phyloP scores from a whole-genome alignment of 768 basidiomycete genomes.

The Leccinum uliginosum region DNA sequence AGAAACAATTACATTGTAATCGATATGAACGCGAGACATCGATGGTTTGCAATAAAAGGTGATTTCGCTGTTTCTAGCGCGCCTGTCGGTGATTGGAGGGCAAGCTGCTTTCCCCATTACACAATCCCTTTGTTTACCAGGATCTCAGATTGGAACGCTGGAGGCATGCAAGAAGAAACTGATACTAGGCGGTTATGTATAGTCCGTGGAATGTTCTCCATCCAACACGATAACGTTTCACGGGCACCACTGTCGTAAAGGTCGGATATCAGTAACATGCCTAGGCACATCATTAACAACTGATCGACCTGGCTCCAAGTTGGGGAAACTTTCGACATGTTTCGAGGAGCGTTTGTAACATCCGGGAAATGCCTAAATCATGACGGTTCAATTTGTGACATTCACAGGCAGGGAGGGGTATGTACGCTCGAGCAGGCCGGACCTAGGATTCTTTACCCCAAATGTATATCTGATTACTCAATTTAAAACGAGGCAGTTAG shows the following conservation, averaged over 20 bases:
- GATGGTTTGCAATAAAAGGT: conserved; percentile 11
- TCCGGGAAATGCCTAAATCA: neutral
- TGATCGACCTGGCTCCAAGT: neutral
- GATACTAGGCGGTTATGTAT: neutral
- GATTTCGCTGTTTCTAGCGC: neutral
- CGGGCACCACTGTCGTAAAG: neutral
- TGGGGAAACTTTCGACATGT: neutral
- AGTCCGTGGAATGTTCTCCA: neutral
- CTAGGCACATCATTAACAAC: neutral
- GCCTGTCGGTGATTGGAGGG: conserved; percentile 12
- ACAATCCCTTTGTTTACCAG: conserved; percentile 9
- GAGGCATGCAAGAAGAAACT: neutral
- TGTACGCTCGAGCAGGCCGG: neutral
- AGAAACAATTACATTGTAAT: conserved; percentile 49
- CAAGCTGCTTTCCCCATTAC: conserved; percentile 5
- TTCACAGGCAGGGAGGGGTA: neutral
- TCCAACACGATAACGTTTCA: neutral
- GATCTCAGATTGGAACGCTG: neutral
- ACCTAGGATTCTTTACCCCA: neutral
- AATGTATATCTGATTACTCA: neutral
- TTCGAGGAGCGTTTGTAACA: neutral
- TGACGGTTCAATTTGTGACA: neutral
- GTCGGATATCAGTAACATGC: neutral
- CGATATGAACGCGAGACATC: conserved; percentile 30
- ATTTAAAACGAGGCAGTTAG: conserved; percentile 22